A percentile compares a stretch with the other conserved stretches of the same genome.
phyloP scores from a whole-genome alignment of 73 alveolate species.

The Paramecium octaurelia region DNA sequence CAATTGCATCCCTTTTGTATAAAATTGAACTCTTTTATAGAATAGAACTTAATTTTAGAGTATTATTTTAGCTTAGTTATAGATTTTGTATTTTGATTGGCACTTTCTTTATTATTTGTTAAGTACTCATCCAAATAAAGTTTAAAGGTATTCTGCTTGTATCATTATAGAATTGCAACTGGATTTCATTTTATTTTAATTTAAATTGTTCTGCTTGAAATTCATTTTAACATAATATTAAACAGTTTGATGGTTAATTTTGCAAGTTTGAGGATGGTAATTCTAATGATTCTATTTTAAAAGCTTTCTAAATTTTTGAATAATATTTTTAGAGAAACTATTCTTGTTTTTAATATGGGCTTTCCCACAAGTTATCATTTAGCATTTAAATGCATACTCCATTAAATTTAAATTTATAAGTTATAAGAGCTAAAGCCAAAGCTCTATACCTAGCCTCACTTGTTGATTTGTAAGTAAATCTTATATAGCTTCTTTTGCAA shows the following conservation, averaged over 20 bases:
- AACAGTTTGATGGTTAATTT: background rate
- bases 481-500: background rate
- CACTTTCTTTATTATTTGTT: background rate
- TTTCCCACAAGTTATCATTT: background rate
- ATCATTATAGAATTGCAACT: background rate
- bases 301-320: background rate
- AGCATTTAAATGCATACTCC: background rate
- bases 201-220: background rate
- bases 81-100: background rate
- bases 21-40: background rate
- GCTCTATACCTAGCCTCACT: conserved; percentile 35
- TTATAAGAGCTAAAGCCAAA: conserved; percentile 8
- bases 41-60: background rate
- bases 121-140: background rate
- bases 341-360: background rate
- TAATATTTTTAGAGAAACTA: background rate
- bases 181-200: background rate
- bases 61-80: background rate
- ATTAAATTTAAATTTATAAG: conserved; percentile 35
- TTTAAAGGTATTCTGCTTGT: background rate
- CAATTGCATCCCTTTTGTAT: background rate
- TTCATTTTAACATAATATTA: background rate
- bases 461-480: background rate
- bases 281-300: background rate
- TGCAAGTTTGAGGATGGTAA: background rate